Evolutionary conservation across 1,284 basidiomycete species (phyloP).

Genomic region (Wallemia ichthyophaga): DNA sequence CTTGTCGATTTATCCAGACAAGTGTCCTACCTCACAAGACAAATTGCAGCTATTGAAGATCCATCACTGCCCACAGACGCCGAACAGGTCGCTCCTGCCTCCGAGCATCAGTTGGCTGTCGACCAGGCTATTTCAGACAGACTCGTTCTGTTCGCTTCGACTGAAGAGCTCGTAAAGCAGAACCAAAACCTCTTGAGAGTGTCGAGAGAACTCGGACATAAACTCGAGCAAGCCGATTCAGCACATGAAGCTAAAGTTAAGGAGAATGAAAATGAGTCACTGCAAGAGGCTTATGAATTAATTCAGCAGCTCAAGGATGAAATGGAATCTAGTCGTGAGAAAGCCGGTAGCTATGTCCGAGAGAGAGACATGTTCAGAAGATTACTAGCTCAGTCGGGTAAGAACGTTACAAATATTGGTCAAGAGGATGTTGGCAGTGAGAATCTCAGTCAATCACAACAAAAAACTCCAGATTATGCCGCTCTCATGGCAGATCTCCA

Average conservation of each 20-base stretch:
- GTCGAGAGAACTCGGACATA: conserved; percentile 41
- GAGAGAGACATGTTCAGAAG: conserved; percentile 62
- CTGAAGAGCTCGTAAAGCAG: conserved; percentile 53
- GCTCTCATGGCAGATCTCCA: conserved; percentile 33
- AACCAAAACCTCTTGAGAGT: conserved; percentile 66
- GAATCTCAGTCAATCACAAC: conserved; percentile 8
- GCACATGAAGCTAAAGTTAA: conserved; percentile 28
- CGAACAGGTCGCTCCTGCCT: conserved; percentile 16
- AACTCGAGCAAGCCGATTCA: conserved; percentile 44
- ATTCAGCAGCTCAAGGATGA: conserved; percentile 49
- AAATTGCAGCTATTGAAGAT: conserved; percentile 49
- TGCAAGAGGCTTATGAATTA: conserved; percentile 57
- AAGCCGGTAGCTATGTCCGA: conserved; percentile 46
- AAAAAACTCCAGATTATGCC: conserved; percentile 9
- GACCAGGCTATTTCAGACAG: conserved; percentile 62
- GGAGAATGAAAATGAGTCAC: conserved; percentile 41
- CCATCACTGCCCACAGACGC: conserved; percentile 29
- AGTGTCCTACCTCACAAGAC: conserved; percentile 43
- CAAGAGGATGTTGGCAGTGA: conserved; percentile 17
- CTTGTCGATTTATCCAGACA: conserved; percentile 64
- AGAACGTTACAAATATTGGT: conserved; percentile 8
- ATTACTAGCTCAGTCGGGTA: conserved; percentile 22
- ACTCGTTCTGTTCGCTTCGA: conserved; percentile 58
- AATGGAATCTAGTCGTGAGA: conserved; percentile 32
- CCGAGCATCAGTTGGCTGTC: conserved; percentile 7